Conservation (phyloP, 345 rosid genomes). For the Ceriops zippeliana region DNA sequence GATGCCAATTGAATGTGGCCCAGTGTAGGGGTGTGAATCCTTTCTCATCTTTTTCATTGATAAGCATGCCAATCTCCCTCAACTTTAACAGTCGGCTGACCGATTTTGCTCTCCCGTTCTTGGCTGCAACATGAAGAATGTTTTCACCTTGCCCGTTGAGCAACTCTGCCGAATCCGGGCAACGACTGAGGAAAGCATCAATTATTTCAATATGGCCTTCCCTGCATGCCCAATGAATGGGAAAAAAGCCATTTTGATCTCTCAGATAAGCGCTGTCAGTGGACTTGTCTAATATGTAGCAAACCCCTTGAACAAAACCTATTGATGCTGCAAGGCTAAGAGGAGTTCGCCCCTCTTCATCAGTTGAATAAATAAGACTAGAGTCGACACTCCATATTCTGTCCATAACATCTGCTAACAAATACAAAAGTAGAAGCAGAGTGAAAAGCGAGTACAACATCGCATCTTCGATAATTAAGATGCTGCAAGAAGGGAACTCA, state of each 20-base stretch:
- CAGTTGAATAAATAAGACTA: not conserved
- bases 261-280: not conserved
- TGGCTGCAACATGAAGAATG: constrained; percentile 13
- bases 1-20: not conserved
- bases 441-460: no score
- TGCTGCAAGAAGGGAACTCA: no score
- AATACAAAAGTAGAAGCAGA: no score
- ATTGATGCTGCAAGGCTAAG: constrained; percentile 15
- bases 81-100: not conserved
- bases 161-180: constrained; percentile 3
- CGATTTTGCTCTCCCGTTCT: not conserved
- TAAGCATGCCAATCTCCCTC: constrained; percentile 1
- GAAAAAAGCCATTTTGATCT: not conserved
- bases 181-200: not conserved
- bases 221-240: constrained; percentile 12
- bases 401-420: no score
- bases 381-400: no score
- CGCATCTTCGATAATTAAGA: no score
- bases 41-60: constrained; percentile 1
- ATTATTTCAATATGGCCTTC: not conserved
- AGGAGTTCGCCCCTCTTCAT: not conserved
- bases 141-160: not conserved
- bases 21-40: constrained; percentile 13
- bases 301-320: not conserved
- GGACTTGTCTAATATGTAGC: not conserved